Evolutionary conservation across 805 yeast species (phyloP).

Genomic region (Monosporozyma unispora): DNA sequence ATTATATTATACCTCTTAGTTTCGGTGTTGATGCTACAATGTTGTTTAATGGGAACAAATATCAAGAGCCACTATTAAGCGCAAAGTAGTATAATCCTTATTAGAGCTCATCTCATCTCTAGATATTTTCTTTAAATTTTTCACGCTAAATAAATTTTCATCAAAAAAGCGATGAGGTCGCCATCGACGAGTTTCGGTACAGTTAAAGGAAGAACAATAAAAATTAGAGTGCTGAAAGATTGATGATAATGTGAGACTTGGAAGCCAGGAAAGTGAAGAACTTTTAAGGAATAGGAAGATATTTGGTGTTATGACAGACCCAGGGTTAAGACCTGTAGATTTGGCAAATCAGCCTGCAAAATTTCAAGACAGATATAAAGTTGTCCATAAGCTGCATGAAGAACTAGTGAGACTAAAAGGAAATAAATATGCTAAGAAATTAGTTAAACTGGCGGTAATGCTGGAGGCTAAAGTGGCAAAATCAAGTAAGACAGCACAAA

Average conservation of each 20-base stretch:
- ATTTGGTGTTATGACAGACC: neutral
- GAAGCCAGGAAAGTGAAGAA: neutral
- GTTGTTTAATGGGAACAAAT: neutral
- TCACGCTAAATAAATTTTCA: neutral
- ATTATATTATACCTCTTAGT: neutral
- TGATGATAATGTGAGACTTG: neutral
- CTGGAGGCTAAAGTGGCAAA: slow-evolving; percentile 24
- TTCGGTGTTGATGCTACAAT: neutral
- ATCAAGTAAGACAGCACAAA: slow-evolving; percentile 20
- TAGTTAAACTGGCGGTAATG: slow-evolving; percentile 17
- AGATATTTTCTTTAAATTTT: slow-evolving; percentile 14
- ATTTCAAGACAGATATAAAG: slow-evolving; percentile 26
- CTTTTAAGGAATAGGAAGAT: neutral
- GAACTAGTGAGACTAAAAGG: slow-evolving; percentile 16
- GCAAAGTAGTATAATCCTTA: neutral
- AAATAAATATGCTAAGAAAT: slow-evolving; percentile 1
- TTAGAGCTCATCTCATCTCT: slow-evolving; percentile 14
- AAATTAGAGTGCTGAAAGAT: neutral
- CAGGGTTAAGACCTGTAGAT: slow-evolving; percentile 22
- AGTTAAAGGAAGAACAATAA: neutral
- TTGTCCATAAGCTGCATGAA: slow-evolving; percentile 22
- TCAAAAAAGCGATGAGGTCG: neutral
- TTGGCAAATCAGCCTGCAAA: slow-evolving; percentile 24
- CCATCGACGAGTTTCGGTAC: neutral
- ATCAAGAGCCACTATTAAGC: neutral